These are phyloP conservation scores for Plicaturopsis crispa DNA, from an alignment of 768 basidiomycete genomes.

Conservation along the genomic window DNA sequence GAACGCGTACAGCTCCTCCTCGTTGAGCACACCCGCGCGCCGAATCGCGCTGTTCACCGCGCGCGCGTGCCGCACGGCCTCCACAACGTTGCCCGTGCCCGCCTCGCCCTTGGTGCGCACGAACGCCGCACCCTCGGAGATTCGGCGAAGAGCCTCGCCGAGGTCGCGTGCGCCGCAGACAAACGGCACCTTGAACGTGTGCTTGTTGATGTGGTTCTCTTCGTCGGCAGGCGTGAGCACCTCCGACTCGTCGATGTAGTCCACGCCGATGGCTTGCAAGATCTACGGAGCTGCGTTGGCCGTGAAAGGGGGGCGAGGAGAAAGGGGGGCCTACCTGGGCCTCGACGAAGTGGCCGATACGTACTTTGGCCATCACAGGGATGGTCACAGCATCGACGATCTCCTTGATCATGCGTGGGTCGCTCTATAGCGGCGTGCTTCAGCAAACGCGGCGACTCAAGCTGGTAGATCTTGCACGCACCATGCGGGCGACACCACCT, in stretches of 20 bases:
- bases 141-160: slow-evolving; percentile 92
- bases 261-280: slow-evolving; percentile 87
- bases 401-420: slow-evolving; percentile 94
- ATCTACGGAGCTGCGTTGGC: slow-evolving; percentile 44
- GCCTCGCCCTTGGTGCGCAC: slow-evolving; percentile 97
- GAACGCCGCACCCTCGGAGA: slow-evolving; percentile 96
- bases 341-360: slow-evolving; percentile 97
- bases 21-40: slow-evolving; percentile 79
- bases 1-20: slow-evolving; percentile 90
- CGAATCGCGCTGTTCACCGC: slow-evolving; percentile 80
- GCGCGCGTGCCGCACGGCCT: slow-evolving; percentile 91
- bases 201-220: slow-evolving; percentile 95
- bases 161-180: slow-evolving; percentile 95
- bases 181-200: slow-evolving; percentile 90
- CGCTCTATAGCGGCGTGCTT: slow-evolving; percentile 50
- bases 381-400: slow-evolving; percentile 94
- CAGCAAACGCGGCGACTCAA: slow-evolving; percentile 6
- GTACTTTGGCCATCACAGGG: slow-evolving; percentile 93
- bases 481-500: slow-evolving; percentile 97
- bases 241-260: slow-evolving; percentile 95
- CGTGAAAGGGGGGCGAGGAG: neutral
- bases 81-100: slow-evolving; percentile 85
- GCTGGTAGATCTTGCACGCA: slow-evolving; percentile 24
- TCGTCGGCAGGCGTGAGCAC: slow-evolving; percentile 96
- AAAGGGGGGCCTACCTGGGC: slow-evolving; percentile 55